Conservation (phyloP, 768 basidiomycete genomes). For the Coprinopsis cinerea region DNA sequence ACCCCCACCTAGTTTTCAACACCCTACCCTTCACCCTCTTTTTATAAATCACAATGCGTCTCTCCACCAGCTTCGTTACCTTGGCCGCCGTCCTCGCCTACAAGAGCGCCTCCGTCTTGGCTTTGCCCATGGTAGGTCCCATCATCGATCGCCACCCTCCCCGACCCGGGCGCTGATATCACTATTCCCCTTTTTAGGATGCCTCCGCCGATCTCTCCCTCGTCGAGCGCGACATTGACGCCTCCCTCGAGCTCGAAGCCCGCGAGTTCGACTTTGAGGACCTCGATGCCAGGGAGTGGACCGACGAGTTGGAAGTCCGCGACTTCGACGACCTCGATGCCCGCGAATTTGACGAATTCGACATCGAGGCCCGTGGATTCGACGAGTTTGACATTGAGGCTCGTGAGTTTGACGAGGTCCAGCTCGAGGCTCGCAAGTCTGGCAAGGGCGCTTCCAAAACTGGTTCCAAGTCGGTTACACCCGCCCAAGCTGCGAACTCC, state of each 20-base stretch:
- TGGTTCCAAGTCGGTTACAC: background rate
- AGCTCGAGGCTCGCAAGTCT: conserved; percentile 3
- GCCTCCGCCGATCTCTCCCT: conserved; percentile 1
- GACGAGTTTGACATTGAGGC: conserved; percentile 1
- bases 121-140: conserved; percentile 7
- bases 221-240: conserved; percentile 7
- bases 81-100: conserved; percentile 11
- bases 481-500: background rate
- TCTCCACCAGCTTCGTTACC: conserved; percentile 12
- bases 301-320: conserved; percentile 4
- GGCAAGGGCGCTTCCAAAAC: conserved; percentile 1
- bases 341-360: background rate
- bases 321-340: background rate
- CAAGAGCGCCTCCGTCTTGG: conserved; percentile 9
- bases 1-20: background rate
- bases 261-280: conserved; percentile 4
- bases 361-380: conserved; percentile 3
- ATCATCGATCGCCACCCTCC: background rate
- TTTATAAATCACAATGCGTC: conserved; percentile 10
- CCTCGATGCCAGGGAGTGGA: background rate
- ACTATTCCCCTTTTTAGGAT: background rate
- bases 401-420: background rate
- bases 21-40: no score
- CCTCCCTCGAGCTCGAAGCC: conserved; percentile 4
- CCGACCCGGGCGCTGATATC: background rate